phyloP scores from a whole-genome alignment of 805 yeast genomes.

The Henningerozyma blattae region DNA sequence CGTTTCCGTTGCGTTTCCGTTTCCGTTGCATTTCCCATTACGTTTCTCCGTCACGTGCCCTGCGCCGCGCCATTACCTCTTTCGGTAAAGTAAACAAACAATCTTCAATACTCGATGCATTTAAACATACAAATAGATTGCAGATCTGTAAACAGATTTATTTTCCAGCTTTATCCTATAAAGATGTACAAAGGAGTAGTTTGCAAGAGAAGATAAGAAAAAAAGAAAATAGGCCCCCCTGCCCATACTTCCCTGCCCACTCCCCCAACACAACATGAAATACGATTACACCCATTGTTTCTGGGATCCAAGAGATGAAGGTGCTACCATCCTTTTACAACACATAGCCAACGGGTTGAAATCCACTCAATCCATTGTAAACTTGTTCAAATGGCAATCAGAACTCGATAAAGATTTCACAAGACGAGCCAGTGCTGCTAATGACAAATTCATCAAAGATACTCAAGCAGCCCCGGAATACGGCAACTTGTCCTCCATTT shows the following conservation, averaged over 20 bases:
- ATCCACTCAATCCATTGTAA: slow-evolving; percentile 15
- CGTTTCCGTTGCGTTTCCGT: no score
- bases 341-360: slow-evolving; percentile 20
- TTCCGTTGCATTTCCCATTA: no score
- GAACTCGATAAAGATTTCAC: slow-evolving; percentile 24
- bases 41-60: no score
- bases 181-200: no score
- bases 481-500: slow-evolving; percentile 15
- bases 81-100: no score
- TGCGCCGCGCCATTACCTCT: no score
- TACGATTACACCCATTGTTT: slow-evolving; percentile 22
- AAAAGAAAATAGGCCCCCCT: neutral
- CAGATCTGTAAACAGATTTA: no score
- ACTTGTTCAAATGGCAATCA: slow-evolving; percentile 19
- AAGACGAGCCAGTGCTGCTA: slow-evolving; percentile 23
- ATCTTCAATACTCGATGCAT: no score
- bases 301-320: slow-evolving; percentile 26
- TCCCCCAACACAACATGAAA: no score
- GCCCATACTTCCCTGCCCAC: no score
- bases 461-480: slow-evolving; percentile 16
- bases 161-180: no score
- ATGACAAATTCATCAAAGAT: slow-evolving; percentile 16
- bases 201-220: slow-evolving; percentile 18
- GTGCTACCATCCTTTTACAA: slow-evolving; percentile 17
- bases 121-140: no score